Conservation (phyloP, 495 filamentous ascomycete species). For the Penicillium chermesinum region DNA sequence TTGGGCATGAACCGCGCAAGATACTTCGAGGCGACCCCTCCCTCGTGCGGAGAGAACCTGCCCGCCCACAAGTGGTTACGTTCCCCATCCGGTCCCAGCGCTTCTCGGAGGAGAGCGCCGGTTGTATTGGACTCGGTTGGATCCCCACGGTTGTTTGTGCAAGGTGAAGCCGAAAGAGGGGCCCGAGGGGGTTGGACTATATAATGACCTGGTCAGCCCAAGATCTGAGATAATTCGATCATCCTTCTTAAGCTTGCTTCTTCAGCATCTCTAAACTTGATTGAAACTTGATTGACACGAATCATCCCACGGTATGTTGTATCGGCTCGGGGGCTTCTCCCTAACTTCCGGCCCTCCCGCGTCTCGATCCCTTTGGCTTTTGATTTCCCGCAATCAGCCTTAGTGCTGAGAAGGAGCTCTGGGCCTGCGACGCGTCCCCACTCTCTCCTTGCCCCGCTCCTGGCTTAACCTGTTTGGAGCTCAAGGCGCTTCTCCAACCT, state of each 20-base stretch:
- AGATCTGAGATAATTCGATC: not conserved
- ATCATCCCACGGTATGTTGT: not conserved
- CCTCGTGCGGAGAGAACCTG: slow-evolving; percentile 22
- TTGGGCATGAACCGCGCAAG: slow-evolving; percentile 10
- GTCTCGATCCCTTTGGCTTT: not conserved
- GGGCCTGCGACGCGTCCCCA: not conserved
- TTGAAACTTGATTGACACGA: not conserved
- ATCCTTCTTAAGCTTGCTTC: not conserved
- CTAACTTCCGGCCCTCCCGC: not conserved
- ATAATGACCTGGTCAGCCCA: not conserved
- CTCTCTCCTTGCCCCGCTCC: not conserved
- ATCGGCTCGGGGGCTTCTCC: not conserved
- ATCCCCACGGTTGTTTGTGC: not conserved
- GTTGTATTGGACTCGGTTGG: too few species aligned
- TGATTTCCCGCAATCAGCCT: not conserved
- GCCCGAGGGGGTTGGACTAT: not conserved
- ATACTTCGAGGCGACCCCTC: slow-evolving; percentile 8
- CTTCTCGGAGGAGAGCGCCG: not conserved
- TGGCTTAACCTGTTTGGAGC: not conserved
- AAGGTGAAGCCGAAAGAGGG: not conserved
- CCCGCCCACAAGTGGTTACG: slow-evolving; percentile 8
- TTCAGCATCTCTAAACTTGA: too few species aligned
- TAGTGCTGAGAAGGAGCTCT: not conserved
- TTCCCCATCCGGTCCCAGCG: slow-evolving; percentile 9
- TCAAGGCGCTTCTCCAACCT: slow-evolving; percentile 16